These are phyloP conservation scores for Choiromyces venosus DNA, from an alignment of 495 filamentous ascomycete species.

Conservation along the genomic window DNA sequence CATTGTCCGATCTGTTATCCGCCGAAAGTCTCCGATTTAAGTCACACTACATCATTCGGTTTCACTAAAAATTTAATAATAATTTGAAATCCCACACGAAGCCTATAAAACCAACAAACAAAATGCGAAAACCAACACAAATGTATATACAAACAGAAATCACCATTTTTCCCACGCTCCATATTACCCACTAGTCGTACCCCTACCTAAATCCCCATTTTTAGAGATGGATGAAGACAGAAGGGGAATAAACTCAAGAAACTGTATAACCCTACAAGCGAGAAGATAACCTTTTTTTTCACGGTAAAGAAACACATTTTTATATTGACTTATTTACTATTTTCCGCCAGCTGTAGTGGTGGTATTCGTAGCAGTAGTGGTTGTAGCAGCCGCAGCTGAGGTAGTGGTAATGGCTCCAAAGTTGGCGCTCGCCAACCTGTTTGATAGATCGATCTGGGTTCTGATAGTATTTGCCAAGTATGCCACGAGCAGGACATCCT, in stretches of 20 bases:
- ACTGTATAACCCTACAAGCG: background rate
- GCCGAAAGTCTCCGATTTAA: background rate
- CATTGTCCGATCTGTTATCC: background rate
- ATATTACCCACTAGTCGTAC: background rate
- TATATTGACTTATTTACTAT: background rate
- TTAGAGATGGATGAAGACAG: background rate
- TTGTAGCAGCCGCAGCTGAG: background rate
- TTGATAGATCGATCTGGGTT: slow-evolving; percentile 96
- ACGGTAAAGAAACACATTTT: background rate
- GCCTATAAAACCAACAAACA: background rate
- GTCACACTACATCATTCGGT: background rate
- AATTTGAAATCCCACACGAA: background rate
- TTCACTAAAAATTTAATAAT: background rate
- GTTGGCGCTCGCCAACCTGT: slow-evolving; percentile 68
- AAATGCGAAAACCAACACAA: background rate
- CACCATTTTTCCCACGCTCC: background rate
- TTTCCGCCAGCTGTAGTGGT: background rate
- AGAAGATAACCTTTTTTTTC: background rate
- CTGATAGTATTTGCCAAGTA: slow-evolving; percentile 98
- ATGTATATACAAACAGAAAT: background rate
- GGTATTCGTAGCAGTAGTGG: background rate
- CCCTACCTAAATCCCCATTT: background rate
- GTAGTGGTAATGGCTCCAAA: background rate
- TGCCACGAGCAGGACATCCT: slow-evolving; percentile 92
- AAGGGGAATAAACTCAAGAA: background rate